Conservation (phyloP, 164 flowering plant species). For the Hamamelis virginiana region DNA sequence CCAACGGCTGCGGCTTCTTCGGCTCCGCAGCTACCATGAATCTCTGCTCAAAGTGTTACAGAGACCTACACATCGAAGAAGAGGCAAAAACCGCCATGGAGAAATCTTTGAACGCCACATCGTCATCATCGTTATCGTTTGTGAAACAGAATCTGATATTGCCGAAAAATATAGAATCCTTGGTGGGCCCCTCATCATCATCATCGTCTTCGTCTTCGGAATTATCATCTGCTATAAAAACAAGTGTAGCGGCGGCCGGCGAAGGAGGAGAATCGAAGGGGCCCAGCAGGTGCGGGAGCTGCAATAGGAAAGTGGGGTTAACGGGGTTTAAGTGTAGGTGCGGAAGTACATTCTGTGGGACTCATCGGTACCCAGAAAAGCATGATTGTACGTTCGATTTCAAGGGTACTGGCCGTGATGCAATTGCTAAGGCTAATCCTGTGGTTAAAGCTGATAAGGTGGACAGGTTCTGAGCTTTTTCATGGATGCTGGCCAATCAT, state of each 20-base stretch:
- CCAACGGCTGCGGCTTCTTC: conserved; percentile 16
- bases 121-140: too few species aligned
- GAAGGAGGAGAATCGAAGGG: conserved; percentile 5
- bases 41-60: conserved; percentile 27
- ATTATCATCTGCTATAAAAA: too few species aligned
- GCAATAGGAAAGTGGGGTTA: conserved; percentile 33
- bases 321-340: conserved; percentile 30
- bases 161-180: background rate
- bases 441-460: conserved; percentile 15
- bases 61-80: conserved; percentile 8
- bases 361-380: conserved; percentile 25
- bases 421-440: conserved; percentile 18
- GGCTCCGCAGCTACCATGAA: conserved; percentile 16
- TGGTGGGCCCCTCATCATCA: too few species aligned
- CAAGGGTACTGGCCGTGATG: conserved; percentile 17
- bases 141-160: background rate
- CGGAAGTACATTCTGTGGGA: conserved; percentile 24
- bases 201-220: too few species aligned
- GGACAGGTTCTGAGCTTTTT: too few species aligned
- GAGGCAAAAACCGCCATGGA: background rate
- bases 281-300: conserved; percentile 26
- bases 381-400: conserved; percentile 25
- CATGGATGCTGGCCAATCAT: too few species aligned
- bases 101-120: too few species aligned
- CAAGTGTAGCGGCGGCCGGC: background rate